A percentile compares a stretch with the other conserved stretches of the same genome.
These are phyloP conservation scores for Tylopilus sp. DNA, from an alignment of 1,284 basidiomycete species.

Conservation along the genomic window DNA sequence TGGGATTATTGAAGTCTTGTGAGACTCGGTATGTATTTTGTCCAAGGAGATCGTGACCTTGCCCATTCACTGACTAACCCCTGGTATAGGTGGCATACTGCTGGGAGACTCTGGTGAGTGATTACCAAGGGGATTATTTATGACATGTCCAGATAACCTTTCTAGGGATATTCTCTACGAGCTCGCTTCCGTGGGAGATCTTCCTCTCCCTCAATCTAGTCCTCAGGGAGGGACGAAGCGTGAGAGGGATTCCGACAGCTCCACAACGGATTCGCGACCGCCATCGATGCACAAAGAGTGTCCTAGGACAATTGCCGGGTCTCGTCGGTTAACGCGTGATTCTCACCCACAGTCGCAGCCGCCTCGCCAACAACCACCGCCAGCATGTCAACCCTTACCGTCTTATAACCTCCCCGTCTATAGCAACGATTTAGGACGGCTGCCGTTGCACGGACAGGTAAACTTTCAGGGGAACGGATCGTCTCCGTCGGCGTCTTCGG, in stretches of 20 bases:
- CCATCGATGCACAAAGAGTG: conserved; percentile 8
- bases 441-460: conserved; percentile 50
- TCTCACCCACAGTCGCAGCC: conserved; percentile 11
- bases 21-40: conserved; percentile 33
- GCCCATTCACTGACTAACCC: not conserved
- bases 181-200: conserved; percentile 63
- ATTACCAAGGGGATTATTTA: not conserved
- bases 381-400: not conserved
- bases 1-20: conserved; percentile 45
- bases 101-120: conserved; percentile 33
- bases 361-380: conserved; percentile 8
- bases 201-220: conserved; percentile 57
- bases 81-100: conserved; percentile 27
- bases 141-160: not conserved
- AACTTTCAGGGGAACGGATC: conserved; percentile 14
- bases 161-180: conserved; percentile 67
- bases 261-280: conserved; percentile 5
- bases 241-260: conserved; percentile 55
- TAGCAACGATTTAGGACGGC: conserved; percentile 56
- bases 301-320: conserved; percentile 35
- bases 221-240: conserved; percentile 55
- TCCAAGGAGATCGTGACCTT: not conserved
- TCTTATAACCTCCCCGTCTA: conserved; percentile 48
- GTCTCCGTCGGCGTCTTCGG: not conserved
- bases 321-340: conserved; percentile 34